phyloP scores from a whole-genome alignment of 2,329 filamentous ascomycete genomes.

The Talaromyces funiculosus region DNA sequence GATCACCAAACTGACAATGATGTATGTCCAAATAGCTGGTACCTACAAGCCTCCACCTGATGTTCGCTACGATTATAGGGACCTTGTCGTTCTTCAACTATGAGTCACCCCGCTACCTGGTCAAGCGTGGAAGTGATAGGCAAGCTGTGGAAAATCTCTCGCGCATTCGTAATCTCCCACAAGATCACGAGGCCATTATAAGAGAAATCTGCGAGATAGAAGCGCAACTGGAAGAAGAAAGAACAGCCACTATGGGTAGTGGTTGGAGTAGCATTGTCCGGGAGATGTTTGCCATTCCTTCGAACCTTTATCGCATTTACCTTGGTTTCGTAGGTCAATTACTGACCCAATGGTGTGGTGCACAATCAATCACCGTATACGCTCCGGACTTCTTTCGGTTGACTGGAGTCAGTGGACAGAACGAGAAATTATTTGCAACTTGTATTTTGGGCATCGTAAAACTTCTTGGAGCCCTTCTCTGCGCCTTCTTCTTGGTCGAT shows the following conservation, averaged over 20 bases:
- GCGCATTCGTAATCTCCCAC: neutral
- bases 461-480: conserved; percentile 10
- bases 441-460: conserved; percentile 18
- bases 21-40: neutral
- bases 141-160: conserved; percentile 16
- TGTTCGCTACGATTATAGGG: conserved; percentile 65
- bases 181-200: neutral
- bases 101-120: conserved; percentile 62
- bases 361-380: conserved; percentile 18
- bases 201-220: neutral
- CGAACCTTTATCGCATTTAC: neutral
- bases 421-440: conserved; percentile 16
- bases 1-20: neutral
- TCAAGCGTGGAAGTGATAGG: conserved; percentile 56
- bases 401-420: conserved; percentile 14
- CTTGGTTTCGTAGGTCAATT: neutral
- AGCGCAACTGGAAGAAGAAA: neutral
- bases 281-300: neutral
- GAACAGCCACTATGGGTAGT: neutral
- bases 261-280: neutral
- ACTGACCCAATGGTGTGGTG: neutral
- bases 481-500: conserved; percentile 17
- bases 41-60: conserved; percentile 25
- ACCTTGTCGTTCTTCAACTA: conserved; percentile 58
- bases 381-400: conserved; percentile 16